A percentile compares a stretch with the other conserved stretches of the same genome.
Evolutionary conservation across 2,329 filamentous ascomycete genomes (phyloP).

Genomic region (Arthrinium phaeospermum): DNA sequence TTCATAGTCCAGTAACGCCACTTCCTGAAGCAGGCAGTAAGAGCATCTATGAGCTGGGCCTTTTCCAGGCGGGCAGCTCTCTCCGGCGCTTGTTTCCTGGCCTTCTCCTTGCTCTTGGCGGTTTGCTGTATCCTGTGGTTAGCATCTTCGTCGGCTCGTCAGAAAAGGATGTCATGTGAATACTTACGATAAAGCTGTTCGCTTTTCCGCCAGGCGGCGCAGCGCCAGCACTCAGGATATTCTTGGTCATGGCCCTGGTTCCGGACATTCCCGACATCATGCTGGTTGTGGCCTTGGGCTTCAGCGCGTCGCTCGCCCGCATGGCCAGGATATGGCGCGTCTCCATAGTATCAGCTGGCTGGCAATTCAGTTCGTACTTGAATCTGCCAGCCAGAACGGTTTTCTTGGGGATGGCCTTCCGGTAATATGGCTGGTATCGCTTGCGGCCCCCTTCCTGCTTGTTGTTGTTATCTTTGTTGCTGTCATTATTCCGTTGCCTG

Average conservation of each 20-base stretch:
- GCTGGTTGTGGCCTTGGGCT: constrained; percentile 62
- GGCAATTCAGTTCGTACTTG: constrained; percentile 76
- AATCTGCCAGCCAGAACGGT: constrained; percentile 77
- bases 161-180: not conserved
- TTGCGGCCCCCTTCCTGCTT: constrained; percentile 52
- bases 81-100: constrained; percentile 66
- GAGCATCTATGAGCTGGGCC: constrained; percentile 83
- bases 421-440: constrained; percentile 64
- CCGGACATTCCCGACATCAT: constrained; percentile 32
- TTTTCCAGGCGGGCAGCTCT: constrained; percentile 82
- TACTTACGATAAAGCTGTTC: constrained; percentile 63
- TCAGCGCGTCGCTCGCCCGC: constrained; percentile 64
- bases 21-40: constrained; percentile 82
- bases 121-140: constrained; percentile 30
- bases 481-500: constrained; percentile 44
- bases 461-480: constrained; percentile 35
- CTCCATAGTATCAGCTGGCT: constrained; percentile 74
- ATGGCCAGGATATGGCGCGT: constrained; percentile 66
- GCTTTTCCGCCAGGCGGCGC: constrained; percentile 53
- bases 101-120: constrained; percentile 54
- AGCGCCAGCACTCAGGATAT: constrained; percentile 64
- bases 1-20: constrained; percentile 97
- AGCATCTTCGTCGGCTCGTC: constrained; percentile 22
- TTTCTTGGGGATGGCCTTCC: constrained; percentile 80
- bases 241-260: constrained; percentile 54